phyloP scores from a whole-genome alignment of 306 rosid genomes.

The Trichosanthes truncata region DNA sequence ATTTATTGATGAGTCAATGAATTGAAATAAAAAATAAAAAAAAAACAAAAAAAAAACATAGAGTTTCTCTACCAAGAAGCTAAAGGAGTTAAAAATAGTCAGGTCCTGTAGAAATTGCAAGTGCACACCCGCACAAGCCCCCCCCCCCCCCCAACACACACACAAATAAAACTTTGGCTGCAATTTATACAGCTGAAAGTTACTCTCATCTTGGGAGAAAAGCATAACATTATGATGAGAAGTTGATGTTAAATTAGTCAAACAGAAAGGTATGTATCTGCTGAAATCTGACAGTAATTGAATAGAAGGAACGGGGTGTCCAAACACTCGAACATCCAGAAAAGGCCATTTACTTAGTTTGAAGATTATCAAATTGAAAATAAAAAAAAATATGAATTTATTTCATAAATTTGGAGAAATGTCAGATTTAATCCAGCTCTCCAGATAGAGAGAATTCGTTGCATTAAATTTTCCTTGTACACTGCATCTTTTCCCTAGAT shows the following conservation, averaged over 20 bases:
- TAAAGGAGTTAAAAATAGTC: neutral
- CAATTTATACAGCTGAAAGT: neutral
- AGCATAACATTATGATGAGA: neutral
- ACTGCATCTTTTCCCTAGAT: neutral
- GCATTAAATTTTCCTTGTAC: neutral
- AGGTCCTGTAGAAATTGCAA: neutral
- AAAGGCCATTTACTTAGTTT: neutral
- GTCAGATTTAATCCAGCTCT: neutral
- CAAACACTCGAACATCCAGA: neutral
- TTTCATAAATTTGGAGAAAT: neutral
- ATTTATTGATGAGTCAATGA: neutral
- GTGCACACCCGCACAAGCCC: neutral
- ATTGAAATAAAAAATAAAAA: neutral
- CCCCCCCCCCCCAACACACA: neutral
- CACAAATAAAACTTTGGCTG: neutral
- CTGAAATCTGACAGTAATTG: neutral
- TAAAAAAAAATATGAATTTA: neutral
- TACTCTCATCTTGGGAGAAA: neutral
- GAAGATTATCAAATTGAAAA: neutral
- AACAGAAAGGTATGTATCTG: neutral
- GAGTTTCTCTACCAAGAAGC: neutral
- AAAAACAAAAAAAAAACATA: neutral
- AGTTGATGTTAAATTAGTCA: neutral
- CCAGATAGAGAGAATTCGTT: neutral
- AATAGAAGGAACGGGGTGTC: neutral